A percentile compares a stretch with the other conserved stretches of the same genome.
Conservation (phyloP, 306 rosid species). For the Alnus rubra region DNA sequence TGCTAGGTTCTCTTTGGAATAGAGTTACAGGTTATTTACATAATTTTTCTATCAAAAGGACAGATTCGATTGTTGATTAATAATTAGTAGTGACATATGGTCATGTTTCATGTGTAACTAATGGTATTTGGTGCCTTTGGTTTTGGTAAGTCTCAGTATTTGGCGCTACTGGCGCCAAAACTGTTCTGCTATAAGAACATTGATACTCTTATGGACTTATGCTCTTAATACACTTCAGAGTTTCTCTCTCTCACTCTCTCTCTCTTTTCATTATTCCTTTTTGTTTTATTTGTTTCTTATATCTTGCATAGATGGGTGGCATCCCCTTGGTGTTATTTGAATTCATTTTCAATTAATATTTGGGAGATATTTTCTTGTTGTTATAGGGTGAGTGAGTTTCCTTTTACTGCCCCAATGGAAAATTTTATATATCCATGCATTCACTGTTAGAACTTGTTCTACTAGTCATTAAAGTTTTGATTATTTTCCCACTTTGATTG, state of each 20-base stretch:
- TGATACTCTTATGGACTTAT: not conserved
- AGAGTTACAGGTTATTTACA: not conserved
- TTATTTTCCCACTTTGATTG: not conserved
- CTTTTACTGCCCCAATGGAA: not conserved
- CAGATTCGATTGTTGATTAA: slow-evolving; percentile 1
- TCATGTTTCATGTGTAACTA: not conserved
- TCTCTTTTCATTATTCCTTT: too few species aligned
- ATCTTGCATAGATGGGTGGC: not conserved
- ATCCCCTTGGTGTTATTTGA: not conserved
- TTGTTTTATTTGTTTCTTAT: too few species aligned
- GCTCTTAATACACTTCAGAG: not conserved
- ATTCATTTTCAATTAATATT: not conserved
- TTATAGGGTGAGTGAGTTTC: not conserved
- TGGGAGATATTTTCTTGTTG: not conserved
- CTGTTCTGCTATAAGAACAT: not conserved
- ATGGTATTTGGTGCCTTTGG: not conserved
- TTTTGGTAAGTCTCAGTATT: not conserved
- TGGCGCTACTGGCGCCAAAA: not conserved
- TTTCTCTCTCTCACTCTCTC: too few species aligned
- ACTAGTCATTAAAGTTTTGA: not conserved
- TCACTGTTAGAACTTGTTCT: not conserved
- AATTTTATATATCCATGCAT: not conserved
- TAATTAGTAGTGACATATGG: not conserved
- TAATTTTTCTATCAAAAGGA: not conserved
- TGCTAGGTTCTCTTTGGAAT: not conserved